Evolutionary conservation across 805 yeast species (phyloP), one percentile per base, ranked within the genome.

Genomic region (Blastobotrys americana): DNA sequence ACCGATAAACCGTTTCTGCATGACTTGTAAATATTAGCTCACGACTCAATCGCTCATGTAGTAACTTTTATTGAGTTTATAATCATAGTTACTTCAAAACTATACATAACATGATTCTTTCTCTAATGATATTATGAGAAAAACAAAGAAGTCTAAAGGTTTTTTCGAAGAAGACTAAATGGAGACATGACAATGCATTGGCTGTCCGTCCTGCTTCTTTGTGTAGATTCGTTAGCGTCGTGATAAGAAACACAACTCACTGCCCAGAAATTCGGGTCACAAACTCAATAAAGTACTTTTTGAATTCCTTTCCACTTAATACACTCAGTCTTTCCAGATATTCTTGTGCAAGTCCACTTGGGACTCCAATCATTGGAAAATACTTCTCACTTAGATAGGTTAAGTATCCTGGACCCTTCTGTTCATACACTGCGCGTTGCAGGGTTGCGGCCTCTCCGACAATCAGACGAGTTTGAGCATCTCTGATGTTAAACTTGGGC

Each of bases 381-480:
- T 74, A 74, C 9, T 63, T 60, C 28, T 70, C 71, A 15, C 63
- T 74, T 53, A 88, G 65, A 58, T 78, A 84, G 44, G 64, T 67
- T 18, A 76, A 64, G 54, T 82, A 67, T 19, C 64, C 68, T 23
- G 62, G 67, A 9, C 76, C 69, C 50, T 72, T 74, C 22, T 67
- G 71, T 4, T 67, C 68, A 51, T 70, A 81, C 49, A 84, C 69
- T 2, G 82, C 72, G 53, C 78, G 82, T 59, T 89, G 74, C 18
- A 87, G 66, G 37, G 77, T 68, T 1, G 93, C 77, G 10, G 85
- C 69, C 57, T 90, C 98, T 52, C 78, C 76, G 1, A 87, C 80
- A 33, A 84, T 72, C 47, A 80, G 72, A 56, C 90, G 73, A 52
- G 75, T 77, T 59, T 85, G 89, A 3, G 95, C 95, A 61, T 88